Conservation (phyloP, 306 rosid genomes). For the Cucurbita pepo region DNA sequence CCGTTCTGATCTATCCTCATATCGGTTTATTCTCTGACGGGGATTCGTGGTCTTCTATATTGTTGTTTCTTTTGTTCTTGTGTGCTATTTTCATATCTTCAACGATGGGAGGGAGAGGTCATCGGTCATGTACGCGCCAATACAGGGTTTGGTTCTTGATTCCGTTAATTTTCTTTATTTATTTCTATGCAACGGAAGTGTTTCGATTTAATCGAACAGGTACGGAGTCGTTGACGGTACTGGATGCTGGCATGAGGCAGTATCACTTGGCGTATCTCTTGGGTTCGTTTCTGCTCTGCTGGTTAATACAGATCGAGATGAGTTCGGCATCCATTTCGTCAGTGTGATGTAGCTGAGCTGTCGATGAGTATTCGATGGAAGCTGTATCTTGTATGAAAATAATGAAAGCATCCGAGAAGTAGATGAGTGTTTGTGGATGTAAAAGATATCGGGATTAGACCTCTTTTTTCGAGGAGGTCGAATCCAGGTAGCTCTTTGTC, state of each 20-base stretch:
- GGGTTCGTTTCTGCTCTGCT: too few relatives aligned
- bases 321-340: neutral
- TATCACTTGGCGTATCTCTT: too few relatives aligned
- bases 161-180: neutral
- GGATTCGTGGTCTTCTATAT: neutral
- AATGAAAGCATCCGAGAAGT: neutral
- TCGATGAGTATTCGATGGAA: neutral
- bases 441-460: conserved; percentile 17
- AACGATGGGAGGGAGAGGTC: neutral
- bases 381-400: conserved; percentile 1
- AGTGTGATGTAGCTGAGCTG: too few relatives aligned
- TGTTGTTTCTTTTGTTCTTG: neutral
- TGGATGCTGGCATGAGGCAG: neutral
- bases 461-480: neutral
- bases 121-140: neutral
- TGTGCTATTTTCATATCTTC: neutral
- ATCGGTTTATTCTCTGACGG: neutral
- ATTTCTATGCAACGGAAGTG: neutral
- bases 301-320: neutral
- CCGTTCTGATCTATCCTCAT: neutral
- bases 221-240: neutral
- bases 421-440: conserved; percentile 32
- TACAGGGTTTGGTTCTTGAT: neutral
- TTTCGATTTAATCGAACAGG: neutral
- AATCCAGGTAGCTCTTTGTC: conserved; percentile 31